Conservation (phyloP, 371 early-diverging fungal species). For the Mucor mucedo region DNA sequence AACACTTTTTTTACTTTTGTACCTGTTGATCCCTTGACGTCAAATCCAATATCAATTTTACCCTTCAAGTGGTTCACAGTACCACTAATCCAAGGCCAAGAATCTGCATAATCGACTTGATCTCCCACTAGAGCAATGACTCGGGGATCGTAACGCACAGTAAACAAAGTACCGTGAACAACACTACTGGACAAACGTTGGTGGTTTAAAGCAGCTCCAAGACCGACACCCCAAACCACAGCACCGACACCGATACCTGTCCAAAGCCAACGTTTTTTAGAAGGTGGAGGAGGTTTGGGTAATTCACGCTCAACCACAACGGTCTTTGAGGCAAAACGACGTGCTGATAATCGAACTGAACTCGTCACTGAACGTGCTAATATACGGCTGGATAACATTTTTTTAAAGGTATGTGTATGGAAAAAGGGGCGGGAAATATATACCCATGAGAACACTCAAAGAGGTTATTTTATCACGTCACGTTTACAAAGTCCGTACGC, state of each 20-base stretch:
- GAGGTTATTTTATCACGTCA: neutral
- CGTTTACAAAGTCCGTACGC: neutral
- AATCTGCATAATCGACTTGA: constrained; percentile 62
- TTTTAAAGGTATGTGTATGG: neutral
- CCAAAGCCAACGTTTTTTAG: constrained; percentile 49
- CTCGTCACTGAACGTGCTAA: neutral
- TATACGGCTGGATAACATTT: constrained; percentile 12
- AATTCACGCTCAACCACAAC: constrained; percentile 48
- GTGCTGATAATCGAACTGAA: constrained; percentile 1
- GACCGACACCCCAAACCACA: constrained; percentile 64
- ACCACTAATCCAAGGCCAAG: constrained; percentile 73
- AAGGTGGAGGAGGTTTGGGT: constrained; percentile 37
- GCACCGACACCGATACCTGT: constrained; percentile 58
- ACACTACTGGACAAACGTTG: constrained; percentile 68
- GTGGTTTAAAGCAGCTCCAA: constrained; percentile 66
- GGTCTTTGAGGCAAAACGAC: constrained; percentile 29
- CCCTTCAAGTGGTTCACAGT: constrained; percentile 74
- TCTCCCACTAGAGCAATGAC: constrained; percentile 63
- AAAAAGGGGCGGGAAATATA: neutral
- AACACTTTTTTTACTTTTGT: constrained; percentile 13
- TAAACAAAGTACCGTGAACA: constrained; percentile 68
- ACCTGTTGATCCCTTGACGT: constrained; percentile 62
- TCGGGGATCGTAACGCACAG: constrained; percentile 63
- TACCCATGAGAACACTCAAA: neutral
- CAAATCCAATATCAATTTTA: constrained; percentile 62